Evolutionary conservation across 1,284 basidiomycete genomes (phyloP).

Genomic region (Ganoderma lingzhi): DNA sequence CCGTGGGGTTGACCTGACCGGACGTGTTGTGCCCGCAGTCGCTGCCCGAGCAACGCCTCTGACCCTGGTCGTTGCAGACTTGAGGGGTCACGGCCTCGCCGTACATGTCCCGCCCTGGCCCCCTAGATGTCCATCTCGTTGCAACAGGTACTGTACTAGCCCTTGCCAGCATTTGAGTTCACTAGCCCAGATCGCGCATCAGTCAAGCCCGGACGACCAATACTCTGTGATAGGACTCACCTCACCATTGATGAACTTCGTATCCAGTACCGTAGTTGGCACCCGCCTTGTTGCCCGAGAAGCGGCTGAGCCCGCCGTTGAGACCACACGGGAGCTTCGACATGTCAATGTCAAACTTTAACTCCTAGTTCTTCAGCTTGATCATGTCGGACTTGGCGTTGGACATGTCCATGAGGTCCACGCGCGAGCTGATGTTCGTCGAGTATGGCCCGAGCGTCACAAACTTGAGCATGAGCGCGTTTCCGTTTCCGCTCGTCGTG

Average conservation of each 20-base stretch:
- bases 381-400: constrained; percentile 58
- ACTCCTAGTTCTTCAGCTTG: constrained; percentile 62
- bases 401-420: constrained; percentile 56
- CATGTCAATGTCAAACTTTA: constrained; percentile 66
- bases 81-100: constrained; percentile 57
- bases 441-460: constrained; percentile 46
- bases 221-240: too few species aligned
- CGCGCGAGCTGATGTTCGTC: constrained; percentile 62
- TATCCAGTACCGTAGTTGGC: constrained; percentile 62
- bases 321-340: constrained; percentile 63
- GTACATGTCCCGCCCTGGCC: constrained; percentile 57
- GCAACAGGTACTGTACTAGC: constrained; percentile 58
- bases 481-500: constrained; percentile 52
- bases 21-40: constrained; percentile 38
- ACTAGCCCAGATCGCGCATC: too few species aligned
- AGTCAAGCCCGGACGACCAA: too few species aligned
- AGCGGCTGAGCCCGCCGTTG: constrained; percentile 49
- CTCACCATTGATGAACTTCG: constrained; percentile 62
- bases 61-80: constrained; percentile 50
- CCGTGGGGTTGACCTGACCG: background rate
- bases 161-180: constrained; percentile 53
- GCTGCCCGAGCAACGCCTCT: constrained; percentile 49
- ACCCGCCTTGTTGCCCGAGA: constrained; percentile 55
- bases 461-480: constrained; percentile 59
- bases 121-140: constrained; percentile 67